phyloP scores from a whole-genome alignment of 2,329 filamentous ascomycete genomes.

The Orbilia blumenaviensis region DNA sequence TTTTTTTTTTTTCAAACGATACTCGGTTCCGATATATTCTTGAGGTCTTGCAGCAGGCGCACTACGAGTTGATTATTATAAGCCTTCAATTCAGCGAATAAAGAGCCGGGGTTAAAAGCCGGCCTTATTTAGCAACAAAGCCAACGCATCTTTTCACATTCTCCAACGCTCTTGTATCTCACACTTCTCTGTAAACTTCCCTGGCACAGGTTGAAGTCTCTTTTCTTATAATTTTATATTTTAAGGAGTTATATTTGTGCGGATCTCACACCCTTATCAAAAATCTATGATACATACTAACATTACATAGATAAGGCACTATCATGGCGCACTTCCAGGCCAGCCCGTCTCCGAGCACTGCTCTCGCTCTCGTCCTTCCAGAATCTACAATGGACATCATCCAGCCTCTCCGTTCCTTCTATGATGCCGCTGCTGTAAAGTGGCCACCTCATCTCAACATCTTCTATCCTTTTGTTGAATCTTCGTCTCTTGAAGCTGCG shows the following conservation, averaged over 20 bases:
- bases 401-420: conserved; percentile 66
- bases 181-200: neutral
- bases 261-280: neutral
- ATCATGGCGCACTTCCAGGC: conserved; percentile 31
- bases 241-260: neutral
- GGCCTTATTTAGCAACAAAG: neutral
- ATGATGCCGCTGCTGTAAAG: conserved; percentile 70
- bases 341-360: conserved; percentile 15
- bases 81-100: too few species aligned
- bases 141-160: neutral
- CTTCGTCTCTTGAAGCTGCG: conserved; percentile 64
- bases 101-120: neutral
- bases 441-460: conserved; percentile 76
- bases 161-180: neutral
- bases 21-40: too few species aligned
- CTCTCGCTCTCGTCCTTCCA: conserved; percentile 54
- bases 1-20: neutral
- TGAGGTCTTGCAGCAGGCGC: too few species aligned
- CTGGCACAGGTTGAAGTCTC: neutral
- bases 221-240: neutral
- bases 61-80: too few species aligned
- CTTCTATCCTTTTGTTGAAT: conserved; percentile 71
- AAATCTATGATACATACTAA: neutral
- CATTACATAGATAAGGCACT: neutral
- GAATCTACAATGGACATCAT: conserved; percentile 63